Base-by-base conservation (phyloP, 495 filamentous ascomycete species). In the Penicillium psychrofluorescens region DNA sequence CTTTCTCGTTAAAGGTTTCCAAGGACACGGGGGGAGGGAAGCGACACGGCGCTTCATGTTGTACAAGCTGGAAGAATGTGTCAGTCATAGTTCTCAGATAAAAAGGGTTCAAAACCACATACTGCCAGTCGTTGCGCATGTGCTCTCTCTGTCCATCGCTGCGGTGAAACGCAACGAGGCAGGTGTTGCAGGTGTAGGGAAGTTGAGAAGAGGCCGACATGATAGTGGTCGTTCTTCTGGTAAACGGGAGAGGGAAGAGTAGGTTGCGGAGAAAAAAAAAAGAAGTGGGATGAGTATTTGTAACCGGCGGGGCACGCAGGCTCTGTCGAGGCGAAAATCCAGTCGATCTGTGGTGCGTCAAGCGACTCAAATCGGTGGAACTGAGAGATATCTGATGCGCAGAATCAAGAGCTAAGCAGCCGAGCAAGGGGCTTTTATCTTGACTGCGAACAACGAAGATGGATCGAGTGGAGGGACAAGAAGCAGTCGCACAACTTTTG, bases 81-180 rank as follows among this genome's bases (percentile, higher is more conserved):
- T 32, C 36, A 51, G 31, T 40, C 6, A 29, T 16, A 22, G 7
- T 40, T 48, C 15, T 16, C 15, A 8, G 14, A 8, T 12, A 15
- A 16, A 29, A 31, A 37, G 41, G 36, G 11, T 35, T 11, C 13
- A 40, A 48, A 36, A 44, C 38, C 28, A 80, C 89, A 62, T 80
- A 95, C 90, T 97, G 91, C 91, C 92, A 98, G 64, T 98, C 92
- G 53, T 80, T 88, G 55, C 90, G 88, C 90, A 97, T 97, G 58
- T 98, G 92, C 36, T 80, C 82, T 50, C 90, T 79, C 64, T 98
- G 92, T n/a, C 89, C 79, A 61, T 97, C 91, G 59, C 84, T 85
- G 59, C 84, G 85, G 54, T 91, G 83, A 68, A 96, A 97, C 29
- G 92, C 92, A 45, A 98, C 90, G 53, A 95, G 89, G 54, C 92